phyloP scores from a whole-genome alignment of 768 basidiomycete genomes.

The Leccinellum luteum region DNA sequence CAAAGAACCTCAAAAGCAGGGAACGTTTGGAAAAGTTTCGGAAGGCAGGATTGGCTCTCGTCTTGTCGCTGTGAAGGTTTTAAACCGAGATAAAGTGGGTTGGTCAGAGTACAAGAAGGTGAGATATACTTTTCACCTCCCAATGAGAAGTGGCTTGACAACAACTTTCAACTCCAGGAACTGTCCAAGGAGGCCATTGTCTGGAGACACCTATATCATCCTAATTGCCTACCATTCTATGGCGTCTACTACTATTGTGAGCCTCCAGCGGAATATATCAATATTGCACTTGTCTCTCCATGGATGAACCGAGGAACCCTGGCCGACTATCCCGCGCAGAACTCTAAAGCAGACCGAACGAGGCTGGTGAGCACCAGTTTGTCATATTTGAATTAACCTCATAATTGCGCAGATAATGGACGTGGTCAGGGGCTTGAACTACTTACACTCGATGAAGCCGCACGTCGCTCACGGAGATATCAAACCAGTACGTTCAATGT shows the following conservation, averaged over 20 bases:
- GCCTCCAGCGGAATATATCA: conserved; percentile 11
- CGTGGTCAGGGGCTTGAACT: conserved; percentile 39
- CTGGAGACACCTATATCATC: conserved; percentile 35
- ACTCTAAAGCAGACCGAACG: conserved; percentile 17
- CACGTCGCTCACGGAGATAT: conserved; percentile 36
- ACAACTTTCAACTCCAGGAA: conserved; percentile 7
- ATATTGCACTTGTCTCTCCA: conserved; percentile 34
- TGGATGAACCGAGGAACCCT: conserved; percentile 39
- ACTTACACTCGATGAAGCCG: conserved; percentile 40
- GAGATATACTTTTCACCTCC: background rate
- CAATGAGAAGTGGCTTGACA: background rate
- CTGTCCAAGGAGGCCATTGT: conserved; percentile 31
- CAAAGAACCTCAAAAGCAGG: background rate
- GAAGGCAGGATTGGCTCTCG: conserved; percentile 16
- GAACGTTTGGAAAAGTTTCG: conserved; percentile 22
- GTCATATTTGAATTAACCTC: background rate
- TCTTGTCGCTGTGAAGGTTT: conserved; percentile 27
- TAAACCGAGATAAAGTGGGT: background rate
- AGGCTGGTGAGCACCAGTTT: conserved; percentile 29
- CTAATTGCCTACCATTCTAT: conserved; percentile 36
- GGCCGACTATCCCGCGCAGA: conserved; percentile 25
- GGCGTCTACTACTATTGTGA: conserved; percentile 27
- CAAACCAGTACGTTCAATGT: conserved; percentile 25
- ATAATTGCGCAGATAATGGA: conserved; percentile 37
- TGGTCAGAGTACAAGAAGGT: conserved; percentile 19